Base-by-base conservation (phyloP, 257 asterid species). In the Gentiana dahurica region DNA sequence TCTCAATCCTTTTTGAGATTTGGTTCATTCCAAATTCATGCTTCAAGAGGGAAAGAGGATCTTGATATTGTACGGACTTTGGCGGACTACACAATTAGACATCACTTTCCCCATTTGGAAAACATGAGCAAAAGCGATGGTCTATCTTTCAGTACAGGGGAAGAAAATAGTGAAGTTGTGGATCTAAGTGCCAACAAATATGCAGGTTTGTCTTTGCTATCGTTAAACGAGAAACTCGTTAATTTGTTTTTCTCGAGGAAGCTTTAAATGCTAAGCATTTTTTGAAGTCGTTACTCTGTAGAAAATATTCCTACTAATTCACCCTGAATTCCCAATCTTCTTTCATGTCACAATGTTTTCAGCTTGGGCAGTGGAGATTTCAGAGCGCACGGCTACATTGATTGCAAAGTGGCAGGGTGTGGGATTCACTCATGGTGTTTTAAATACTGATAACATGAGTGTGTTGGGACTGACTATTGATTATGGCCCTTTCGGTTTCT, bases 311-410 rank as follows among this genome's bases (percentile, higher is more conserved):
- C 46, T 41, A 5, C 46, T 41, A 41, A 41, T 4, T 5, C 46
- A 5, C 9, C 46, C 8, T 41, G 46, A 41, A 41, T 41, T 4
- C 9, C 24, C 24, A 5, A 41, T 41, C 46, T 3, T 41, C 46
- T 10, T 41, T 41, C 46, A 5, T 5, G 9, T 41, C 46, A 3
- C 10, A 41, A 49, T 58, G 53, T 59, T 49, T 61, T 59, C 97
- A 88, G 99, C 99, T 62, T 92, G 99, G 99, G 89, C 86, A 0
- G 99, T 92, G 67, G 97, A 92, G 80, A 82, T 92, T 66, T 84
- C 95, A 1, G 99, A 92, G 76, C 89, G 80, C 13, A 92, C 99
- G 1, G 99, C 99, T 70, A 83, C 91, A 66, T 73, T 80, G 72
- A 67, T 92, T 72, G 94, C 99, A 57, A 75, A 66, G 43, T 92